phyloP scores from a whole-genome alignment of 2,329 filamentous ascomycete species.

The Gaeumannomyces sp. region DNA sequence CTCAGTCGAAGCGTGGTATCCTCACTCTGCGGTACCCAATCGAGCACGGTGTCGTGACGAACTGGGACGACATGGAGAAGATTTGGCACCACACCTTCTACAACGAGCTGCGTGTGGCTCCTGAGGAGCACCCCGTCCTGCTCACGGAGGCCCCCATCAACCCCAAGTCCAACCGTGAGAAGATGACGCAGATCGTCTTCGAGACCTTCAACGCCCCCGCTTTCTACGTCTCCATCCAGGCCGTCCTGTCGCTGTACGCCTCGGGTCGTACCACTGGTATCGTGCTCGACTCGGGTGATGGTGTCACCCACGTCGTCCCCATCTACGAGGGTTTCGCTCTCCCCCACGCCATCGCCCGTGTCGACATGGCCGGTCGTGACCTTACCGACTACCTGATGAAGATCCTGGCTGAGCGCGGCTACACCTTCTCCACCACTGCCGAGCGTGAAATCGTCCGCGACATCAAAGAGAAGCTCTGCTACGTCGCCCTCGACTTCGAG shows the following conservation, averaged over 20 bases:
- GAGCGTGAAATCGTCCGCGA: conserved; percentile 99
- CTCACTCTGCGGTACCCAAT: conserved; percentile 99
- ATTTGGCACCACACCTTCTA: conserved; percentile 99
- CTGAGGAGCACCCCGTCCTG: conserved; percentile 99
- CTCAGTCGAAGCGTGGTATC: conserved; percentile 99
- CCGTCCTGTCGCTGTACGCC: conserved; percentile 97
- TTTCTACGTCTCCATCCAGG: conserved; percentile 99
- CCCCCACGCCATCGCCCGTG: conserved; percentile 98
- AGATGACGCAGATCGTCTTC: conserved; percentile 99
- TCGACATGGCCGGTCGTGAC: conserved; percentile 99
- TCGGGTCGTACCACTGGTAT: conserved; percentile 99
- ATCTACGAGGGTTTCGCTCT: conserved; percentile 99
- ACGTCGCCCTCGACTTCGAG: conserved; percentile 99
- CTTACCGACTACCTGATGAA: conserved; percentile 99
- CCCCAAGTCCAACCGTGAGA: conserved; percentile 99
- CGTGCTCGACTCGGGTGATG: conserved; percentile 98
- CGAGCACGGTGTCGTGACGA: conserved; percentile 99
- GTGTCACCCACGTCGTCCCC: conserved; percentile 99
- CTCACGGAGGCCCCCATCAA: conserved; percentile 99
- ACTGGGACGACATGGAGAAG: conserved; percentile 99
- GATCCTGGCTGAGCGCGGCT: conserved; percentile 98
- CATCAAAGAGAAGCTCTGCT: conserved; percentile 99
- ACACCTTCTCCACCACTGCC: conserved; percentile 99
- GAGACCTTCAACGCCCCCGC: conserved; percentile 99
- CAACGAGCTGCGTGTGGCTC: conserved; percentile 99